Conservation (phyloP, 768 basidiomycete species). For the Trametes gibbosa region DNA sequence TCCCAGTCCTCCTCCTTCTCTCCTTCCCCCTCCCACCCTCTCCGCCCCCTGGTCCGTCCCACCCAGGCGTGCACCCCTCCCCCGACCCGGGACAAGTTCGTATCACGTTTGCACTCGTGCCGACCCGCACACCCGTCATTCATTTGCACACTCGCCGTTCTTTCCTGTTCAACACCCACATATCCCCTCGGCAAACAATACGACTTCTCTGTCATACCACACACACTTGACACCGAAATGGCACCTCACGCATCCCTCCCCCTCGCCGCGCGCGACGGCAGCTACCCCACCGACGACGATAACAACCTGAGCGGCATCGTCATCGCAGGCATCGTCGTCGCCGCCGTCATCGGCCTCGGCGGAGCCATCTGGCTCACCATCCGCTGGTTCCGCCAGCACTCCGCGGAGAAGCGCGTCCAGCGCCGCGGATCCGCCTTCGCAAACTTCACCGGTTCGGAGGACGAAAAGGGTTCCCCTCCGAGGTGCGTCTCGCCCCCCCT, state of each 20-base stretch:
- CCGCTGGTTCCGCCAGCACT: slow-evolving; percentile 38
- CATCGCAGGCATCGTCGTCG: slow-evolving; percentile 52
- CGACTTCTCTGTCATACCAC: background rate
- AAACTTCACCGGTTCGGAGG: slow-evolving; percentile 1
- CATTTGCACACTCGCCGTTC: slow-evolving; percentile 2
- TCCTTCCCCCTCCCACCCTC: background rate
- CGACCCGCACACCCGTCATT: slow-evolving; percentile 7
- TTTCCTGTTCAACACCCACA: background rate
- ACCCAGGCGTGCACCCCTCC: background rate
- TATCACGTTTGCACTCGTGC: background rate
- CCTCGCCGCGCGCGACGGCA: slow-evolving; percentile 1
- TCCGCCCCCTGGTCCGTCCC: background rate
- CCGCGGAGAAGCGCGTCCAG: slow-evolving; percentile 18
- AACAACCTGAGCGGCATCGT: slow-evolving; percentile 32
- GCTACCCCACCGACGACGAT: slow-evolving; percentile 9
- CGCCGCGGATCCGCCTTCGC: slow-evolving; percentile 13
- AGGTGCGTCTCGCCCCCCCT: slow-evolving; percentile 1
- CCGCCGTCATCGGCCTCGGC: slow-evolving; percentile 38
- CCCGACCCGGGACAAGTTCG: background rate
- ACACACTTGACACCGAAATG: slow-evolving; percentile 20
- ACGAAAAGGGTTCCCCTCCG: slow-evolving; percentile 3
- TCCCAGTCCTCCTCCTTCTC: background rate
- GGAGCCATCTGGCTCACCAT: slow-evolving; percentile 44
- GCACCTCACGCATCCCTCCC: slow-evolving; percentile 24
- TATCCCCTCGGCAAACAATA: background rate